Conservation (phyloP, 257 asterid genomes). For the Buddleja alternifolia region DNA sequence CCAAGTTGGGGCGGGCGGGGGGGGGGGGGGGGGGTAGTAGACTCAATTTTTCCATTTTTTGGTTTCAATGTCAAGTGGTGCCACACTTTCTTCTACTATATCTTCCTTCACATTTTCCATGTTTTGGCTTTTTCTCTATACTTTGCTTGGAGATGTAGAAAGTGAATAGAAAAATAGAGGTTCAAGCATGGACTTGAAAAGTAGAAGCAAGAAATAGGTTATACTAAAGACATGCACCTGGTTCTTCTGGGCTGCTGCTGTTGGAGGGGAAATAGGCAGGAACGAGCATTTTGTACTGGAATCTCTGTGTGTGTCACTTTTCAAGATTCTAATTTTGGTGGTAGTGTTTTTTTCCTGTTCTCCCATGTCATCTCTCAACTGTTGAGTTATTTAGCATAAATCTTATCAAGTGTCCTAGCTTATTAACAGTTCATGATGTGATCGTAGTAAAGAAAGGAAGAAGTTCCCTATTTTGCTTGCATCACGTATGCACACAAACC, state of each 20-base stretch:
- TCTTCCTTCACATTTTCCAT: too few species aligned
- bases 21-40: background rate
- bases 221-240: background rate
- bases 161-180: background rate
- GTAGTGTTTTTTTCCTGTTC: background rate
- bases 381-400: background rate
- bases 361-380: background rate
- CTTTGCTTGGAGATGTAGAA: conserved; percentile 6
- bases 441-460: background rate
- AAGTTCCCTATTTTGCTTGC: background rate
- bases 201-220: background rate
- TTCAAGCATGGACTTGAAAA: background rate
- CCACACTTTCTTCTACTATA: background rate
- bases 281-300: background rate
- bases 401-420: background rate
- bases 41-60: background rate
- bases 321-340: too few species aligned
- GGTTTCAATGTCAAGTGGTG: background rate
- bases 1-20: too few species aligned
- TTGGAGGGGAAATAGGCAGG: background rate
- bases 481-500: background rate
- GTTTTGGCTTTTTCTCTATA: background rate
- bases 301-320: background rate
- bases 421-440: conserved; percentile 2
- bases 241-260: background rate